Percentiles rank a stretch among this genome's conserved stretches.
Evolutionary conservation across 2,329 filamentous ascomycete genomes (phyloP).

Genomic region (Phaeosphaeriaceae sp.): DNA sequence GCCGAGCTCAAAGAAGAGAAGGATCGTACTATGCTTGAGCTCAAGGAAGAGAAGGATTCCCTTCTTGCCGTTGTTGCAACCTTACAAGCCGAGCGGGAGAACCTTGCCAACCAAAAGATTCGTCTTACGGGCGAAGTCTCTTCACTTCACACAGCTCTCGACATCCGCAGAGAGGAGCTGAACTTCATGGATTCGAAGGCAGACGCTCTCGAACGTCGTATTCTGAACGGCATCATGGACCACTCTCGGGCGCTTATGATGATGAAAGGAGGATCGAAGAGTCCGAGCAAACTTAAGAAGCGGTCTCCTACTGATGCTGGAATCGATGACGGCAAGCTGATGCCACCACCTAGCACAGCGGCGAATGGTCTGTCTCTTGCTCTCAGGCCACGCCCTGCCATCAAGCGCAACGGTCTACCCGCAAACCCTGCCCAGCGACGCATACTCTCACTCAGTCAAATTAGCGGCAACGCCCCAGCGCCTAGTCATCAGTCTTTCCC

Average conservation of each 20-base stretch:
- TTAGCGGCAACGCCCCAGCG: conserved; percentile 73
- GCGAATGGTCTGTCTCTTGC: conserved; percentile 52
- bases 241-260: conserved; percentile 92
- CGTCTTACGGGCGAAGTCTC: conserved; percentile 85
- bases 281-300: conserved; percentile 45
- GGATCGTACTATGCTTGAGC: conserved; percentile 41
- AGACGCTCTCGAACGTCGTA: conserved; percentile 86
- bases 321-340: conserved; percentile 44
- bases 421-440: conserved; percentile 63
- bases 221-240: conserved; percentile 94
- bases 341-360: conserved; percentile 43
- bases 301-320: conserved; percentile 37
- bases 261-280: conserved; percentile 62
- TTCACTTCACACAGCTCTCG: conserved; percentile 86
- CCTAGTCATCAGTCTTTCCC: conserved; percentile 51
- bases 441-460: conserved; percentile 90
- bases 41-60: conserved; percentile 54
- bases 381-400: conserved; percentile 57
- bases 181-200: conserved; percentile 89
- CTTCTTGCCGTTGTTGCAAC: conserved; percentile 61
- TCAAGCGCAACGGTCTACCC: conserved; percentile 49
- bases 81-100: conserved; percentile 74
- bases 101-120: conserved; percentile 77
- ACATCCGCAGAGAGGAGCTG: conserved; percentile 88
- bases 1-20: conserved; percentile 44